A percentile compares a stretch with the other conserved stretches of the same genome.
Evolutionary conservation across 1,284 basidiomycete genomes (phyloP).

Genomic region (Fomitopsis schrenkii): DNA sequence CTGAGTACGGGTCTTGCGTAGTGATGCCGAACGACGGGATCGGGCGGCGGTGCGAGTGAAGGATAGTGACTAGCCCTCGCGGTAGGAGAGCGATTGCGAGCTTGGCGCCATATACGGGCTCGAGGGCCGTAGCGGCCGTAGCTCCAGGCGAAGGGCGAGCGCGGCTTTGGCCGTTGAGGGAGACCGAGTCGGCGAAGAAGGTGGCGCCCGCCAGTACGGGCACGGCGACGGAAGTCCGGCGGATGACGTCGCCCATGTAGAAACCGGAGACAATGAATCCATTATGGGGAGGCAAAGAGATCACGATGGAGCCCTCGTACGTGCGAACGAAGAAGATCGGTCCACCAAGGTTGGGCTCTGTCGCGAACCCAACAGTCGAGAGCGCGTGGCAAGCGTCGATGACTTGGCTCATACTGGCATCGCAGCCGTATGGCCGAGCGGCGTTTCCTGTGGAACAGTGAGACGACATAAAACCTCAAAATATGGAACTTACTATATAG

Average conservation of each 20-base stretch:
- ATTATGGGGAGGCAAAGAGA: constrained; percentile 7
- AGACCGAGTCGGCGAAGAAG: neutral
- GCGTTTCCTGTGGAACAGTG: constrained; percentile 57
- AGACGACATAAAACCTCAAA: constrained; percentile 1
- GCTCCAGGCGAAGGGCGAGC: constrained; percentile 2
- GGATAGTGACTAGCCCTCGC: neutral
- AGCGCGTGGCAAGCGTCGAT: constrained; percentile 61
- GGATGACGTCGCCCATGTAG: constrained; percentile 3
- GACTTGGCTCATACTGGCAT: constrained; percentile 56
- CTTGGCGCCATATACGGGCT: neutral
- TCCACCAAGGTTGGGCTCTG: constrained; percentile 29
- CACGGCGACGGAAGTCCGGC: constrained; percentile 4
- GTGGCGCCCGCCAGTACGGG: neutral
- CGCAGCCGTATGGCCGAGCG: constrained; percentile 72
- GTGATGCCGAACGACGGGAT: constrained; percentile 22
- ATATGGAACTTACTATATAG: constrained; percentile 36
- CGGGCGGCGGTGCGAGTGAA: constrained; percentile 1
- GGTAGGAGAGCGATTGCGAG: constrained; percentile 8
- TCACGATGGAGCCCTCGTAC: constrained; percentile 2
- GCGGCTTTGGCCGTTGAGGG: neutral
- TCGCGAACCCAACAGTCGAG: constrained; percentile 49
- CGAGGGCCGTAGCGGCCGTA: constrained; percentile 9
- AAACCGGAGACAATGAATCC: neutral
- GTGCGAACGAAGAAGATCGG: neutral
- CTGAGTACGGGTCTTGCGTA: constrained; percentile 10